A percentile compares a stretch with the other conserved stretches of the same genome.
Conservation (phyloP, 257 asterid species). For the Gynochthodes officinalis region DNA sequence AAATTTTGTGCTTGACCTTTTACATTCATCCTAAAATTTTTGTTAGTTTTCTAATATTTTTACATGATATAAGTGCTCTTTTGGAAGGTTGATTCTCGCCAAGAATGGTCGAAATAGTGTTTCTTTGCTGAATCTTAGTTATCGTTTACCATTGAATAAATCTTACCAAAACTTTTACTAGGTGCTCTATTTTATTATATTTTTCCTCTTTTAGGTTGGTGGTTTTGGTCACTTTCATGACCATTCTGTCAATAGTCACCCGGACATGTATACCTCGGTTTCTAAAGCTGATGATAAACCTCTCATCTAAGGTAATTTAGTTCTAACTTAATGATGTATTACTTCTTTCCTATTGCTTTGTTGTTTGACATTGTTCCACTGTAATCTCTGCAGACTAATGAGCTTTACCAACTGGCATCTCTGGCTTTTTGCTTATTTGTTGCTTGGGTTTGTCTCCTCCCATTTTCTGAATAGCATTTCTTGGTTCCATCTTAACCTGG, state of each 20-base stretch:
- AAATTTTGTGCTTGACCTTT: not conserved
- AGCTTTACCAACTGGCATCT: constrained; percentile 79
- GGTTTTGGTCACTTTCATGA: constrained; percentile 49
- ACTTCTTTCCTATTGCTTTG: constrained; percentile 17
- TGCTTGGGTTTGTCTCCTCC: constrained; percentile 71
- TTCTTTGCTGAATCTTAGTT: not conserved
- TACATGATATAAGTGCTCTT: not conserved
- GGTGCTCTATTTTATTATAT: constrained; percentile 3
- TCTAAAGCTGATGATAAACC: constrained; percentile 73
- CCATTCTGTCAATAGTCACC: constrained; percentile 46
- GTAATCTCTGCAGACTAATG: constrained; percentile 68
- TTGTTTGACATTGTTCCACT: constrained; percentile 30
- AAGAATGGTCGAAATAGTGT: not conserved
- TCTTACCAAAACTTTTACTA: not conserved
- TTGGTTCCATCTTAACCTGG: constrained; percentile 10
- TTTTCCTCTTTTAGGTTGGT: constrained; percentile 51
- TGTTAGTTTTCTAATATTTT: not conserved
- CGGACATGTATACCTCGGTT: constrained; percentile 71
- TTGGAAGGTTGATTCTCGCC: not conserved
- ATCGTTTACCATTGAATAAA: not conserved
- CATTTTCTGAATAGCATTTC: constrained; percentile 21
- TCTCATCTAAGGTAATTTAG: constrained; percentile 68
- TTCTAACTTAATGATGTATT: constrained; percentile 24
- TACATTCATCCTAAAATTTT: not conserved
- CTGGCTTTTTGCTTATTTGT: constrained; percentile 89